These are phyloP conservation scores for Nakazawaea ernobii DNA, from an alignment of 805 yeast species.

Conservation along the genomic window DNA sequence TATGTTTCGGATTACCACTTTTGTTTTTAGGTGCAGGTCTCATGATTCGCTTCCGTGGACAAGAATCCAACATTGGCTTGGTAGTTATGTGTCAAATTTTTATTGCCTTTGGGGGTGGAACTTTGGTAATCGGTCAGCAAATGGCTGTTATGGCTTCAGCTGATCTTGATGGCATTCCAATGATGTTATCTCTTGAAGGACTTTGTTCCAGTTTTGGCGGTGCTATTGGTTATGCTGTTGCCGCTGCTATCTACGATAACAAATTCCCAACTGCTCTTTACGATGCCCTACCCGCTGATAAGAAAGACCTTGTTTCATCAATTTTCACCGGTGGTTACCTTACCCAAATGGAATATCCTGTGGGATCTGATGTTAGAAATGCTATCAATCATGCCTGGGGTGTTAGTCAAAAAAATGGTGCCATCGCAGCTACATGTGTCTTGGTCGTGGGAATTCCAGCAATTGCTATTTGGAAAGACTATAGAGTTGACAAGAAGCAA, in stretches of 20 bases:
- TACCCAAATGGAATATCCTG: constrained; percentile 19
- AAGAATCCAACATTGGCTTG: constrained; percentile 16
- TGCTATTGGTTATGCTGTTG: constrained; percentile 33
- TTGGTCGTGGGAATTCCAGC: constrained; percentile 19
- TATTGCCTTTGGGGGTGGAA: constrained; percentile 35
- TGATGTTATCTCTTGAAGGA: constrained; percentile 29
- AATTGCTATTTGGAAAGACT: constrained; percentile 23
- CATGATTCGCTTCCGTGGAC: constrained; percentile 21
- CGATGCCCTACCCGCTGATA: constrained; percentile 21
- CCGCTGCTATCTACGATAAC: constrained; percentile 32
- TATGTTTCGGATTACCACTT: constrained; percentile 18
- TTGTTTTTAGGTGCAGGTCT: constrained; percentile 20
- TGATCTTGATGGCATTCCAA: constrained; percentile 35
- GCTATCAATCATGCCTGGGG: constrained; percentile 24
- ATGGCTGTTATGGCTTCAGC: constrained; percentile 33
- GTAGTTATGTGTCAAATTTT: constrained; percentile 27
- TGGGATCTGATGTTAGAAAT: constrained; percentile 19
- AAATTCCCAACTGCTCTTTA: constrained; percentile 21
- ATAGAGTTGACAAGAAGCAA: constrained; percentile 18
- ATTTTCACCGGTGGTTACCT: constrained; percentile 19
- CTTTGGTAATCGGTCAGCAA: constrained; percentile 22
- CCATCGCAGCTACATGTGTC: constrained; percentile 21
- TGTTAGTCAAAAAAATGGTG: constrained; percentile 17
- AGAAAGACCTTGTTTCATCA: constrained; percentile 10
- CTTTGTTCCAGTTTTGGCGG: constrained; percentile 31